Evolutionary conservation across 257 asterid genomes (phyloP).

Genomic region (Primulina huaijiensis): DNA sequence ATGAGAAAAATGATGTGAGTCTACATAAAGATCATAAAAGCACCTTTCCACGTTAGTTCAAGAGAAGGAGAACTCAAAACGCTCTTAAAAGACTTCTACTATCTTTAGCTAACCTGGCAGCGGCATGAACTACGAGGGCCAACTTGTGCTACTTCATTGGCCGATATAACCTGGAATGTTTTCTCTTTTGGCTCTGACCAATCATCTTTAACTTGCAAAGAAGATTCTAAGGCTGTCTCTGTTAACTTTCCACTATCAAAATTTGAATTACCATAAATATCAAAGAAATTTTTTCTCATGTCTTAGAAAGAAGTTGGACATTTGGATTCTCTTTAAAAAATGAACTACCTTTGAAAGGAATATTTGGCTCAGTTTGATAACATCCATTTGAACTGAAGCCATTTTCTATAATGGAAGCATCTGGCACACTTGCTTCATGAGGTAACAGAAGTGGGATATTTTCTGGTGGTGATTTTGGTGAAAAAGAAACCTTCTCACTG

Average conservation of each 20-base stretch:
- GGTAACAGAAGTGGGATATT: slow-evolving; percentile 89
- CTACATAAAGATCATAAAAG: background rate
- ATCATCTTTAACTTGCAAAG: slow-evolving; percentile 35
- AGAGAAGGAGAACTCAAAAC: background rate
- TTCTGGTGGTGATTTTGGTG: slow-evolving; percentile 65
- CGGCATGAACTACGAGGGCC: slow-evolving; percentile 73
- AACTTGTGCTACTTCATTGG: slow-evolving; percentile 53
- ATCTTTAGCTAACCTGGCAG: slow-evolving; percentile 64
- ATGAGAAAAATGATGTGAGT: background rate
- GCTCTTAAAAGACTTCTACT: slow-evolving; percentile 8
- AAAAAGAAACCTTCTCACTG: slow-evolving; percentile 45
- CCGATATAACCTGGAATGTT: slow-evolving; percentile 37
- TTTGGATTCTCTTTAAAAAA: slow-evolving; percentile 22
- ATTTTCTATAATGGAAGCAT: slow-evolving; percentile 31
- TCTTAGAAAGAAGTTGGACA: slow-evolving; percentile 22
- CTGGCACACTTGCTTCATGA: slow-evolving; percentile 59
- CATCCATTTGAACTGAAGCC: slow-evolving; percentile 31
- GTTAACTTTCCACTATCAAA: slow-evolving; percentile 25
- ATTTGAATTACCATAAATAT: slow-evolving; percentile 26
- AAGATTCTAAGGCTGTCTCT: slow-evolving; percentile 28
- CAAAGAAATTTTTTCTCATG: slow-evolving; percentile 22
- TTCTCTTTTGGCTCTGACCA: slow-evolving; percentile 60
- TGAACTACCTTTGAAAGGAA: slow-evolving; percentile 30
- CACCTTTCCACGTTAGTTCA: background rate
- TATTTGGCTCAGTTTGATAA: slow-evolving; percentile 23